Percentiles rank a stretch among this genome's conserved stretches.
Evolutionary conservation across 345 rosid species (phyloP).

Genomic region (Laguncularia racemosa): DNA sequence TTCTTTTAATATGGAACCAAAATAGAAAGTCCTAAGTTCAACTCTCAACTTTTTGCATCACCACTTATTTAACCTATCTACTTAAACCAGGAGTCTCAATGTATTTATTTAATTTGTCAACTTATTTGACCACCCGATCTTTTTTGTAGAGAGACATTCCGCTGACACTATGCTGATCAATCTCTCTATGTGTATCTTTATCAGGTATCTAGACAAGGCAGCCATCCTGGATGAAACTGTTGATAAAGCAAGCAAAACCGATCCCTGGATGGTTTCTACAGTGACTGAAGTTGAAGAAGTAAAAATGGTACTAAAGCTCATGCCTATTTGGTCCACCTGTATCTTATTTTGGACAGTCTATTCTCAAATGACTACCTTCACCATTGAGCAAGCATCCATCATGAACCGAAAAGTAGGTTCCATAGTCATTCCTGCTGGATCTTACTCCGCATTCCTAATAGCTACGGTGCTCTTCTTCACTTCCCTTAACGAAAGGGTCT

Average conservation of each 20-base stretch:
- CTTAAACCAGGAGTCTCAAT: too few relatives aligned
- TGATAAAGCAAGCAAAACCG: conserved; percentile 19
- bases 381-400: conserved; percentile 72
- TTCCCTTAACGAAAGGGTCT: conserved; percentile 64
- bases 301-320: conserved; percentile 60
- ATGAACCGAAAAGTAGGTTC: conserved; percentile 61
- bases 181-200: not conserved
- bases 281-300: conserved; percentile 84
- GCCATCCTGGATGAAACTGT: conserved; percentile 32
- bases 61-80: too few relatives aligned
- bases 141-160: too few relatives aligned
- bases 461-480: conserved; percentile 69
- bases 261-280: conserved; percentile 58
- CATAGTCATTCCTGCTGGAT: conserved; percentile 54
- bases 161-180: not conserved
- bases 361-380: conserved; percentile 92
- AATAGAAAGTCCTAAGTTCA: too few relatives aligned
- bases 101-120: too few relatives aligned
- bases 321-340: conserved; percentile 85
- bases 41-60: too few relatives aligned
- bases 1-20: too few relatives aligned
- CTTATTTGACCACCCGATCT: too few relatives aligned
- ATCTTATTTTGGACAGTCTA: conserved; percentile 91
- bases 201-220: conserved; percentile 80
- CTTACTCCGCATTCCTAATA: conserved; percentile 58